phyloP scores from a whole-genome alignment of 306 rosid species.

The Pueraria montana region DNA sequence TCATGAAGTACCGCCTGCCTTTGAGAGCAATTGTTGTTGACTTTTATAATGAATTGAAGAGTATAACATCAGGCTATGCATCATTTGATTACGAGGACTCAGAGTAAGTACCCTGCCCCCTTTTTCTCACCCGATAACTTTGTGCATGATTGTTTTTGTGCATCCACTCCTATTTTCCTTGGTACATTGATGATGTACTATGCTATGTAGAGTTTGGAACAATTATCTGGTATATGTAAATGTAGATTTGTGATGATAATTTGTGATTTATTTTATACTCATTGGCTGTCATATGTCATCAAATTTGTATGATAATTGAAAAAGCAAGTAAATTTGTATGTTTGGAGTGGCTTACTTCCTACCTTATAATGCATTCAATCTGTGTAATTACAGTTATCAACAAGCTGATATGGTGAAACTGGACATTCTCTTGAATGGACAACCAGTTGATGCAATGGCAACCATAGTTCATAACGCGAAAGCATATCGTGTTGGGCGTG shows the following conservation, averaged over 20 bases:
- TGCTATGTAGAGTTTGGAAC: neutral
- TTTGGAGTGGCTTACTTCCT: conserved; percentile 18
- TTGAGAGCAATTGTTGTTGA: conserved; percentile 93
- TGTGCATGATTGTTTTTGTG: neutral
- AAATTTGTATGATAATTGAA: conserved; percentile 23
- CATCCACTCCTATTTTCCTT: neutral
- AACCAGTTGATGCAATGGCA: conserved; percentile 98
- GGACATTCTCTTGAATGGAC: conserved; percentile 90
- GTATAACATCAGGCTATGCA: conserved; percentile 80
- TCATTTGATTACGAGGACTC: conserved; percentile 29
- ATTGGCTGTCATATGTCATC: conserved; percentile 2
- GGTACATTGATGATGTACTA: conserved; percentile 1
- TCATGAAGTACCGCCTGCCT: conserved; percentile 94
- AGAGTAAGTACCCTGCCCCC: conserved; percentile 39
- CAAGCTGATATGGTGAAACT: conserved; percentile 92
- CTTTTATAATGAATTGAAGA: conserved; percentile 95
- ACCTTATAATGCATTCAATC: conserved; percentile 37
- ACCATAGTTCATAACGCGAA: conserved; percentile 50
- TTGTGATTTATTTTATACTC: neutral
- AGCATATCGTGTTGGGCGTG: conserved; percentile 95
- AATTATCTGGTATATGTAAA: conserved; percentile 16
- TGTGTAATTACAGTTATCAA: conserved; percentile 74
- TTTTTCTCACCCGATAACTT: conserved; percentile 25
- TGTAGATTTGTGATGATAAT: neutral
- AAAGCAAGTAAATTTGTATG: conserved; percentile 17